Evolutionary conservation across 1,284 basidiomycete species (phyloP), one percentile per base, ranked within the genome.

Genomic region (Apiotrichum akiyoshidainum): DNA sequence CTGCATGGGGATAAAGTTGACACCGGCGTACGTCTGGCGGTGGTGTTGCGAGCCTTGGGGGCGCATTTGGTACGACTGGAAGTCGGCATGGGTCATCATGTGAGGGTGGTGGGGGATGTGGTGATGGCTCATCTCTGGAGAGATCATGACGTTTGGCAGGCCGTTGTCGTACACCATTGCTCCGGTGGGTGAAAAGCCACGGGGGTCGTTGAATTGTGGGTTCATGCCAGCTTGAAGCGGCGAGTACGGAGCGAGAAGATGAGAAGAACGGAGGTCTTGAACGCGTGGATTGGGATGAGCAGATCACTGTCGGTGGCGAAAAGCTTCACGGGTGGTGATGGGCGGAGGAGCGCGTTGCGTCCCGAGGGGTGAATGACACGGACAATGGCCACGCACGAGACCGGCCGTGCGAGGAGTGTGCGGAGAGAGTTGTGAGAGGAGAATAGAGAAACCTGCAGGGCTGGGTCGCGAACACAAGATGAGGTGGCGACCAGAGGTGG

Each of bases 1-100:
- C 13, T 66, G 65, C n/a, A 69, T 44, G 5, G 55, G 22, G 22
- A 58, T 48, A 19, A 52, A 53, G 45, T 58, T 55, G 40, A 54
- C 52, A 6, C 54, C 55, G 1, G 55, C 51, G 46, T 49, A 55
- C 8, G 50, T 46, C 6, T 52, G 61, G 13, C 50, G 57, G 5
- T 51, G 56, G 26, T 41, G 53, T n/a, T 47, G 53, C n/a, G 34
- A 46, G 11, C 16, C 26, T 5, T 14, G 26, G 5, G 34, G 35
- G 21, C 19, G 35, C 40, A 52, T 21, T 19, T 42, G 51, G 33
- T 53, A 54, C 21, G 45, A 46, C 37, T 52, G 57, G 9, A 44
- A 19, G 26, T 52, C 40, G 51, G 17, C 5, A 14, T 51, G 58
- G 22, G 40, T 9, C 49, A 60, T 52, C 41, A 51, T 45, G 5